Evolutionary conservation across 73 alveolate genomes (phyloP), one percentile per base, ranked within the genome.

Genomic region (Loxodes magnus): DNA sequence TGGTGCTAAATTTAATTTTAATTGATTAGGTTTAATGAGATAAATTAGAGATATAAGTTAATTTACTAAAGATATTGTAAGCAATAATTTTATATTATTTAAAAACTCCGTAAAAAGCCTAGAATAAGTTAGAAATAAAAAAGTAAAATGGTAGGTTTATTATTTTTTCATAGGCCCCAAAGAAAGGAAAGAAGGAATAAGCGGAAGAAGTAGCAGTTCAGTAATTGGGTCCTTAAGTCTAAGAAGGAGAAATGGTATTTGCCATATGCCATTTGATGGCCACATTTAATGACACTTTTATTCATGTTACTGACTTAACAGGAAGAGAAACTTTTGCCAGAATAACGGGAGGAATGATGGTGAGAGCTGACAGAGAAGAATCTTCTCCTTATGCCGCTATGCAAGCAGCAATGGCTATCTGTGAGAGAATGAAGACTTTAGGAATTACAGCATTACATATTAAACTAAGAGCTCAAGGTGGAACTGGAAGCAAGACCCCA

Each of bases 301-400:
- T 94, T 49, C 99, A 94, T 52, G 98, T 94, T 50, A 94, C 99
- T 34, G 99, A 94, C 62, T 87, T 87, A 58, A 79, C 98, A 20
- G 99, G 99, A 1, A 67, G 98, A 62, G 99, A 94, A 71, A 94
- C 99, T 57, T 79, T 92, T 72, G 89, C 87, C 60, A 87, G 98
- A 56, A 88, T 94, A 60, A 91, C 98, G 22, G 99, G 99, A 25
- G 99, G 99, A 54, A 94, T 94, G 99, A 94, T 90, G 85, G 59
- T 46, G 10, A 86, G 87, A 76, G 96, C 98, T 36, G 99, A 94
- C 76, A 91, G 99, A 76, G 99, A 94, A 55, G 99, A 94, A 74
- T 81, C 97, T 24, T 92, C 98, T 36, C 99, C 99, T 24, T 94
- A 94, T 61, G 99, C 99, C 30, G 92, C 99, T 34, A 94, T 94